A percentile compares a stretch with the other conserved stretches of the same genome.
These are phyloP conservation scores for Zygnema cylindricum DNA, from an alignment of 139 green algal species.

Conservation along the genomic window DNA sequence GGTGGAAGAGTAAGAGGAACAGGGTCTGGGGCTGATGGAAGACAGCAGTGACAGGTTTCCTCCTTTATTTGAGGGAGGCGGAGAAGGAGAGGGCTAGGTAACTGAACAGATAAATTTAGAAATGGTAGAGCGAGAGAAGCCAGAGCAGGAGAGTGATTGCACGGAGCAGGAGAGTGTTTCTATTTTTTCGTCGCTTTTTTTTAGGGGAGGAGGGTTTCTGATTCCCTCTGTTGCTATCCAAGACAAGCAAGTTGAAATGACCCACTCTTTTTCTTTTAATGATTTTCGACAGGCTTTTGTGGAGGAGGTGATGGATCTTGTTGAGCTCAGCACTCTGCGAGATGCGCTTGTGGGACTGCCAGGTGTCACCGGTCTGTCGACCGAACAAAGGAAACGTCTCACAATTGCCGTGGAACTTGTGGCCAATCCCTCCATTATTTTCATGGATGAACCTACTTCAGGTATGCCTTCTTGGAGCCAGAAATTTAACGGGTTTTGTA, in stretches of 20 bases:
- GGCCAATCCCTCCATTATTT: conserved; percentile 71
- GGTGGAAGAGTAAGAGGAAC: no score
- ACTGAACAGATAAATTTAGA: no score
- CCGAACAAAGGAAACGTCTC: conserved; percentile 90
- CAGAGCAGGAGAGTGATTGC: no score
- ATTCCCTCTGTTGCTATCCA: background rate
- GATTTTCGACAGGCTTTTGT: conserved; percentile 64
- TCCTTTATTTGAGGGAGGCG: no score
- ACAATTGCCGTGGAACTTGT: conserved; percentile 94
- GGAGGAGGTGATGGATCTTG: conserved; percentile 76
- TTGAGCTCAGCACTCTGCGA: conserved; percentile 73
- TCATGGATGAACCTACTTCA: conserved; percentile 67
- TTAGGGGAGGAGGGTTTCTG: background rate
- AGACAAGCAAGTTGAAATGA: background rate
- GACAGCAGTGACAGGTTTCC: no score
- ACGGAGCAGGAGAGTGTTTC: no score
- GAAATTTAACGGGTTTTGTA: background rate
- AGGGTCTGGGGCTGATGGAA: no score
- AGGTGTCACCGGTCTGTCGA: conserved; percentile 67
- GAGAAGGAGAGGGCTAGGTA: no score
- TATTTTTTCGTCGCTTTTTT: background rate
- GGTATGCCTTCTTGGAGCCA: conserved; percentile 59
- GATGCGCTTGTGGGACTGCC: conserved; percentile 68
- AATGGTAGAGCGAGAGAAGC: no score
- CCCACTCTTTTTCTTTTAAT: background rate